Evolutionary conservation across 2,329 filamentous ascomycete species (phyloP).

Genomic region (Pestalotiopsis sp.): DNA sequence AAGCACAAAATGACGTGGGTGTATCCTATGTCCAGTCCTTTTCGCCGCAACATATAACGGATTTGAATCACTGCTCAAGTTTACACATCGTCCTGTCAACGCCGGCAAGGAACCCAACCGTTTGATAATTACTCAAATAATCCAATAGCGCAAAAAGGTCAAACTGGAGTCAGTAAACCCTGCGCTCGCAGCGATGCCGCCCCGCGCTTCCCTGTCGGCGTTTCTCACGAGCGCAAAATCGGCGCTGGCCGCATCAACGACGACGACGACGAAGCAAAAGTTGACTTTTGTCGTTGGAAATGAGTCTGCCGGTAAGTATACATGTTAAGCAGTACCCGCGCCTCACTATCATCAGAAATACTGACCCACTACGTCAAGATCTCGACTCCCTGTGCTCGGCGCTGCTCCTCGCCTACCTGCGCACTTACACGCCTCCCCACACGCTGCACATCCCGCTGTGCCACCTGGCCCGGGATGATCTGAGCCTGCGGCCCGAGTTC

Average conservation of each 20-base stretch:
- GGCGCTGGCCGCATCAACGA: conserved; percentile 45
- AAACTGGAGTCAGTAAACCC: neutral
- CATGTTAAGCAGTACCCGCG: neutral
- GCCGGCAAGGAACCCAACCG: too few relatives aligned
- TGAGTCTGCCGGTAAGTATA: conserved; percentile 64
- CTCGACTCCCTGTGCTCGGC: conserved; percentile 80
- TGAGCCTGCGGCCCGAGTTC: conserved; percentile 75
- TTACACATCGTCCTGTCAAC: neutral
- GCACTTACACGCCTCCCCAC: conserved; percentile 58
- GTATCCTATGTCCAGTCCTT: too few relatives aligned
- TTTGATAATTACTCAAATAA: neutral
- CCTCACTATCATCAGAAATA: too few relatives aligned
- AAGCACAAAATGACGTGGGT: neutral
- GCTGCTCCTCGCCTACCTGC: conserved; percentile 74
- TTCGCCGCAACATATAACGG: too few relatives aligned
- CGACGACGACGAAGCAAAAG: conserved; percentile 48
- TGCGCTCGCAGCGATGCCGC: conserved; percentile 5
- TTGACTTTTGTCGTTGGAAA: conserved; percentile 68
- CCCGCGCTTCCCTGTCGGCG: conserved; percentile 43
- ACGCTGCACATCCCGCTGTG: conserved; percentile 71
- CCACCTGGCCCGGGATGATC: conserved; percentile 69
- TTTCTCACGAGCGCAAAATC: conserved; percentile 56
- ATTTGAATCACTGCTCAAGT: too few relatives aligned
- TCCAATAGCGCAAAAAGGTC: neutral
- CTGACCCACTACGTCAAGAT: conserved; percentile 47